Evolutionary conservation across 371 early-diverging fungal genomes (phyloP), one percentile per base, ranked within the genome.

Genomic region (Mortierella sp.): DNA sequence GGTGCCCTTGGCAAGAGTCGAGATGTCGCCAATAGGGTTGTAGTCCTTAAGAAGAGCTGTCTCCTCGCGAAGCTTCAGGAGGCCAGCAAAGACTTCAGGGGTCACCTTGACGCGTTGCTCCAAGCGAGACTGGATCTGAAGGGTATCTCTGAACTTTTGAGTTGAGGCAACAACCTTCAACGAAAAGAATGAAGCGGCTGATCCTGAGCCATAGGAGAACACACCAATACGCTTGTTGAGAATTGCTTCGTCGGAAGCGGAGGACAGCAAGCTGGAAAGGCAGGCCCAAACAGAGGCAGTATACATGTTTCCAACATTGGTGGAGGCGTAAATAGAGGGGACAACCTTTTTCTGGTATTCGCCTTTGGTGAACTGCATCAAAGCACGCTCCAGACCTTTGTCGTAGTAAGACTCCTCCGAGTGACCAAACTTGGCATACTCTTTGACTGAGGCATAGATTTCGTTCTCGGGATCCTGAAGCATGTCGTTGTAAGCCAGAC

Each of bases 181-280:
- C 13, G 96, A 95, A 81, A 95, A 94, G 88, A 98, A 90, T 64
- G 98, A 93, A 39, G 96, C 91, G 49, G 97, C 94, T 41, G 95
- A 91, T 38, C 99, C 99, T 6, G 96, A 96, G 43, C 99, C 99
- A 81, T 98, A 98, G 16, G 98, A 97, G 85, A 95, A 98, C 65
- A 98, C 28, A 43, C 89, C 86, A 49, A 98, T 82, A 57, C 96
- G 94, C 86, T 97, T 97, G 83, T 86, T 80, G 38, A 85, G 42
- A 59, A 96, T 85, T 19, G 89, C 83, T 48, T 86, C 89, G 21
- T 84, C 83, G 23, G 92, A 78, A 16, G 90, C 86, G 67, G 89
- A 87, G 39, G 93, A 88, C 34, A 99, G 45, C 57, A 98, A 84
- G 52, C 95, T 94, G 21, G 90, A 89, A 30, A 99, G 88, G 64